These are phyloP conservation scores for Podospora conica DNA, from an alignment of 495 filamentous ascomycete species.

Conservation along the genomic window DNA sequence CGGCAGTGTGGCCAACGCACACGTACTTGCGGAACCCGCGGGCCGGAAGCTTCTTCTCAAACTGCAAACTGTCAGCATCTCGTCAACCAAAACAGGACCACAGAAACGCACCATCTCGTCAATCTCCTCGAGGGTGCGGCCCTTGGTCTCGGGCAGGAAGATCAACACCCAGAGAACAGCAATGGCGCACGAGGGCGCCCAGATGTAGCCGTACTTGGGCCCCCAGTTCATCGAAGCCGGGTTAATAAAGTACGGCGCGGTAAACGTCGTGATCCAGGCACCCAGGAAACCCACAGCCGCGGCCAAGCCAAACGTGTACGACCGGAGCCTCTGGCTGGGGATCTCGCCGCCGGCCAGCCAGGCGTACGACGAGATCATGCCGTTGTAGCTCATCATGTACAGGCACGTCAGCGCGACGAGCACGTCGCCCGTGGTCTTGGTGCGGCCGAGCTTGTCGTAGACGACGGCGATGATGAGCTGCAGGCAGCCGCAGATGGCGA, in stretches of 20 bases:
- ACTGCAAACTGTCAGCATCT: slow-evolving; percentile 24
- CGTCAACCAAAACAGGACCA: not conserved
- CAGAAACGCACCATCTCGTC: slow-evolving; percentile 43
- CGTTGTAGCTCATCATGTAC: slow-evolving; percentile 54
- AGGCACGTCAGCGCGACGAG: slow-evolving; percentile 51
- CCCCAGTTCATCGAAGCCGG: slow-evolving; percentile 51
- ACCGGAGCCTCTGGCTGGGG: slow-evolving; percentile 48
- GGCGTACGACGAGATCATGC: slow-evolving; percentile 49
- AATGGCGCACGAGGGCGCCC: slow-evolving; percentile 33
- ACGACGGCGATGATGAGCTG: slow-evolving; percentile 51
- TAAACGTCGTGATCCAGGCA: slow-evolving; percentile 54
- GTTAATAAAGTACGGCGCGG: slow-evolving; percentile 58
- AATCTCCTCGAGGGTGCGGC: slow-evolving; percentile 46
- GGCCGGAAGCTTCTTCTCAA: slow-evolving; percentile 42
- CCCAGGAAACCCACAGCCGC: slow-evolving; percentile 48
- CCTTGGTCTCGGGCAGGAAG: slow-evolving; percentile 49
- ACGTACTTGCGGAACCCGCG: slow-evolving; percentile 43
- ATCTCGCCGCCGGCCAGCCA: slow-evolving; percentile 58
- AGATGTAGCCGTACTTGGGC: slow-evolving; percentile 52
- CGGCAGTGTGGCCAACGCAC: slow-evolving; percentile 23
- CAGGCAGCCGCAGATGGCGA: slow-evolving; percentile 47
- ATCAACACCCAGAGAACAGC: slow-evolving; percentile 39
- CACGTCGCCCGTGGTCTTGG: slow-evolving; percentile 42
- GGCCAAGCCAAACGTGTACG: slow-evolving; percentile 53
- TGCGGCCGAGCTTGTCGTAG: slow-evolving; percentile 45